phyloP scores from a whole-genome alignment of 2,329 filamentous ascomycete species.

The Aurifilum marmelostoma region DNA sequence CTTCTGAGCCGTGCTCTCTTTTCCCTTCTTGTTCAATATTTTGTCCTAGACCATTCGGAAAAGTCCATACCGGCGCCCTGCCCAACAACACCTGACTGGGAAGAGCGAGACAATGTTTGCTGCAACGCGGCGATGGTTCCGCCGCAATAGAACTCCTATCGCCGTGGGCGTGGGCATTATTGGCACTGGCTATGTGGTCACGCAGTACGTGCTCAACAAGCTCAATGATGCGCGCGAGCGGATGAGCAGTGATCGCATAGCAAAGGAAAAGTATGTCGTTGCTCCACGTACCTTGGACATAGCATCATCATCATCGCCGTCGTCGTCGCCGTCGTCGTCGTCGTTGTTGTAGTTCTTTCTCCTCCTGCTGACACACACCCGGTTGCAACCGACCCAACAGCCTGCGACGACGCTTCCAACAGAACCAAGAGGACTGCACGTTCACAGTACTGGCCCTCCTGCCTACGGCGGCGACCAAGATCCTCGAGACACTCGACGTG shows the following conservation, averaged over 20 bases:
- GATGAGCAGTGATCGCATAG: constrained; percentile 94
- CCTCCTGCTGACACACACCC: constrained; percentile 11
- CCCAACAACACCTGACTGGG: background rate
- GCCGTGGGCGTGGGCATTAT: constrained; percentile 86
- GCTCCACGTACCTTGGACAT: background rate
- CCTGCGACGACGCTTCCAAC: constrained; percentile 92
- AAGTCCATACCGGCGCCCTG: background rate
- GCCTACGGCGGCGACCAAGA: constrained; percentile 87
- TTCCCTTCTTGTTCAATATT: background rate
- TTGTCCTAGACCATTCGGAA: background rate
- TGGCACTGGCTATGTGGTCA: constrained; percentile 87
- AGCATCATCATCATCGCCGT: background rate
- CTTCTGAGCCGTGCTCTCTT: background rate
- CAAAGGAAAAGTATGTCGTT: constrained; percentile 83
- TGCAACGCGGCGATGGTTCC: constrained; percentile 86
- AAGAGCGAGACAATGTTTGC: constrained; percentile 55
- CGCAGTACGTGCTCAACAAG: constrained; percentile 90
- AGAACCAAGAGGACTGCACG: constrained; percentile 98
- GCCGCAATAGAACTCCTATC: constrained; percentile 87
- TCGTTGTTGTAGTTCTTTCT: constrained; percentile 20
- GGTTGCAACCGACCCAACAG: constrained; percentile 50
- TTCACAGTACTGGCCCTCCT: constrained; percentile 96
- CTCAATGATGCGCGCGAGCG: constrained; percentile 92
- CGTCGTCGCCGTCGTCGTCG: constrained; percentile 13
- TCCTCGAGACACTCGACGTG: constrained; percentile 85